Percentiles rank a stretch among this genome's conserved stretches.
Evolutionary conservation across 1,284 basidiomycete species (phyloP).

Genomic region (Porogramme epimiltina): DNA sequence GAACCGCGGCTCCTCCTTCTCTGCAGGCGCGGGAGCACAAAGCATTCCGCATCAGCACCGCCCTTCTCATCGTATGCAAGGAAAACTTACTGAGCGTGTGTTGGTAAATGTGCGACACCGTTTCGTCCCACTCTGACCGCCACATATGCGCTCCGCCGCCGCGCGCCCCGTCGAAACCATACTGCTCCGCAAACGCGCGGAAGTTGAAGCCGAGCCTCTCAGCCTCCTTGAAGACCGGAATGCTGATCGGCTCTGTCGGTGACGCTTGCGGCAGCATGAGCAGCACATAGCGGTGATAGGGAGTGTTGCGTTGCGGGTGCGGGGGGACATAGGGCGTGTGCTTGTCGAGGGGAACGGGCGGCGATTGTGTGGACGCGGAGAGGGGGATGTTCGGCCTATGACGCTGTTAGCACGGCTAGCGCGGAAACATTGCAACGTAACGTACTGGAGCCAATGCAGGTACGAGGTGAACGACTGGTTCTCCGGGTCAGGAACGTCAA

Average conservation of each 20-base stretch:
- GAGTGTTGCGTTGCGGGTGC: slow-evolving; percentile 83
- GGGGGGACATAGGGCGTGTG: slow-evolving; percentile 83
- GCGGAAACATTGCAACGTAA: not conserved
- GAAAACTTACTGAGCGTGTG: slow-evolving; percentile 66
- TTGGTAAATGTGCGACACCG: slow-evolving; percentile 67
- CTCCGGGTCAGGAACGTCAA: slow-evolving; percentile 80
- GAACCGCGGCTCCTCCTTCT: slow-evolving; percentile 65
- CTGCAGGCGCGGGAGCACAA: slow-evolving; percentile 35
- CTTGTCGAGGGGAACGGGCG: slow-evolving; percentile 42
- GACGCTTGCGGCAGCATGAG: slow-evolving; percentile 74
- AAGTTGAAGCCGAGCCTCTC: slow-evolving; percentile 65
- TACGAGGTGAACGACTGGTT: slow-evolving; percentile 70
- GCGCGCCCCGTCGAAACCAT: slow-evolving; percentile 52
- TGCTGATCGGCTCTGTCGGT: slow-evolving; percentile 36
- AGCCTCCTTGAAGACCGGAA: slow-evolving; percentile 37
- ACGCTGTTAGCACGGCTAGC: not conserved
- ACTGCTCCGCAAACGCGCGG: slow-evolving; percentile 57
- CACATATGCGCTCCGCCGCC: slow-evolving; percentile 85
- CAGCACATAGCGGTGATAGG: slow-evolving; percentile 84
- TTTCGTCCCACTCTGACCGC: slow-evolving; percentile 75
- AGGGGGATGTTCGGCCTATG: slow-evolving; percentile 81
- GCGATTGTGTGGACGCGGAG: slow-evolving; percentile 53
- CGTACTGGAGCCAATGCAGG: slow-evolving; percentile 87
- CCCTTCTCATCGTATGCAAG: slow-evolving; percentile 2
- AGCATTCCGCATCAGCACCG: slow-evolving; percentile 1